Base-by-base conservation (phyloP, 805 yeast species). In the Candida montana region DNA sequence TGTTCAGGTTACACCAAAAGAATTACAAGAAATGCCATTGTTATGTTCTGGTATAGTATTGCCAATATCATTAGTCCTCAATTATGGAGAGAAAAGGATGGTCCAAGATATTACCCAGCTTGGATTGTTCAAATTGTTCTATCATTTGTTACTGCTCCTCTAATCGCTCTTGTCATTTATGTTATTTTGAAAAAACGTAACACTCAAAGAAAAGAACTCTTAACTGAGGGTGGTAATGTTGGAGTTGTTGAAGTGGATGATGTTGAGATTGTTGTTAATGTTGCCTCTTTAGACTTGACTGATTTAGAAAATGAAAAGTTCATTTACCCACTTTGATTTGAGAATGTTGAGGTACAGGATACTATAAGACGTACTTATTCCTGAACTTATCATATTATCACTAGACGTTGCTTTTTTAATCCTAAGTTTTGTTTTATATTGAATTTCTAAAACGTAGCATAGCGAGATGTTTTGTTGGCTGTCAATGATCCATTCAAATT, bases 71-170 rank as follows among this genome's bases (percentile, higher is more conserved):
- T 76, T 23, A 70, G 79, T 4, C 81, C 82, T 4, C 82, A 76
- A 53, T 52, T 77, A 28, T 77, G 81, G 80, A 64, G 66, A 52
- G 59, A 52, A 8, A 55, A 50, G n/a, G 71, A 70, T 47, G 64
- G 69, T 7, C 81, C 81, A 36, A 57, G 69, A 42, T 72, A 64
- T 49, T 45, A 55, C 13, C 64, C 68, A 2, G 72, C 77, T 8
- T 71, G 83, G 82, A 62, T 69, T 40, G 77, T 75, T 10, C 82
- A 76, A 51, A 72, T 76, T 37, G 77, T 75, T 10, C 48, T 74
- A n/a, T 66, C 76, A 9, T 77, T 73, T 53, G 57, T 64, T 30
- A 32, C 61, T 10, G 72, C 80, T 1, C 79, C 82, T 4, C 35
- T 62, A 2, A 26, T 72, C 15, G 63, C 72, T 5, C 39, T 70